A percentile compares a stretch with the other conserved stretches of the same genome.
Evolutionary conservation across 345 rosid species (phyloP).

Genomic region (Passiflora organensis): DNA sequence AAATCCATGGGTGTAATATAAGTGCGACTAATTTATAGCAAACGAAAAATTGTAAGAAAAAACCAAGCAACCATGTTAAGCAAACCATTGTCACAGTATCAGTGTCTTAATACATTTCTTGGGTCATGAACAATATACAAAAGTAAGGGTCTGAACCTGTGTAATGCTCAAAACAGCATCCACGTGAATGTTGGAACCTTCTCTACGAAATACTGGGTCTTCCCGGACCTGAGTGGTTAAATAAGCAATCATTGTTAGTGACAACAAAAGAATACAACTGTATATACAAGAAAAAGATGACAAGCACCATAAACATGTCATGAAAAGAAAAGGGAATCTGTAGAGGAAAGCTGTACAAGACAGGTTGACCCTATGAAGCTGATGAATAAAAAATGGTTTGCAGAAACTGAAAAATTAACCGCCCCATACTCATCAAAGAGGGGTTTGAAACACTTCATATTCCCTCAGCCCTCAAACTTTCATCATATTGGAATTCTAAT

Average conservation of each 20-base stretch:
- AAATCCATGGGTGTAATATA: too few relatives aligned
- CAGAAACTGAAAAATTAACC: background rate
- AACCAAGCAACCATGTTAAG: too few relatives aligned
- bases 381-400: slow-evolving; percentile 1
- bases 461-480: too few relatives aligned
- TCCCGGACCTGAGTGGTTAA: slow-evolving; percentile 65
- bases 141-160: slow-evolving; percentile 46
- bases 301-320: background rate
- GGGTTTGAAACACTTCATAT: too few relatives aligned
- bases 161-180: slow-evolving; percentile 72
- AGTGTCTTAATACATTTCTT: background rate
- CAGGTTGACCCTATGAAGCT: background rate
- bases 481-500: too few relatives aligned
- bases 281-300: background rate
- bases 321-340: too few relatives aligned
- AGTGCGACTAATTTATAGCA: too few relatives aligned
- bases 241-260: background rate
- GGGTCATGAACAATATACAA: background rate
- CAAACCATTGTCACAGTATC: too few relatives aligned
- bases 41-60: too few relatives aligned
- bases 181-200: slow-evolving; percentile 84
- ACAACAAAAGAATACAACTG: background rate
- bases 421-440: too few relatives aligned
- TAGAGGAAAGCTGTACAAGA: too few relatives aligned
- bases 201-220: slow-evolving; percentile 95